Evolutionary conservation across 1,284 basidiomycete genomes (phyloP), one percentile per base, ranked within the genome.

Genomic region (Calocybe gambosa): DNA sequence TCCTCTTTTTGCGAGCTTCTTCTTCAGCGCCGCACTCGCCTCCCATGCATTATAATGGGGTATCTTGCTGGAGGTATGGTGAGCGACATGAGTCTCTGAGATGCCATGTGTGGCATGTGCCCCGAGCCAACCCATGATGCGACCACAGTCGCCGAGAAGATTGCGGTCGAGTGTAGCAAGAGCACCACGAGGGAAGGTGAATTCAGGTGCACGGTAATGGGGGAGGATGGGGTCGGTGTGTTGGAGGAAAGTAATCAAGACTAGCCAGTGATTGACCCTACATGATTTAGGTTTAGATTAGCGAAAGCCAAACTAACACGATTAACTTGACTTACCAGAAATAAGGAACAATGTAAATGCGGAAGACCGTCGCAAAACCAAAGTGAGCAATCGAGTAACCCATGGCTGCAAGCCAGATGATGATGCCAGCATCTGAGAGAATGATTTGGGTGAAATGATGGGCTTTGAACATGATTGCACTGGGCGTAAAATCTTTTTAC

Each of bases 41-140:
- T 96, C 93, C 93, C 93, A 96, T 67, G 88, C 86, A 54, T 90
- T 70, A 63, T 92, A 95, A 68, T 96, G 93, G 16, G 93, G 93
- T 52, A 97, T 96, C 71, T 93, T 93, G 75, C 86, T 91, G 50
- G 78, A 82, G 55, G 94, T 80, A 66, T 96, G 93, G 69, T 96
- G 93, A 35, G 82, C 71, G 47, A 95, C 86, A 66, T 96, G 93
- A 23, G 93, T 96, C 74, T 96, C 92, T 16, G 87, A 89, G 63
- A 96, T 94, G 52, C 90, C 89, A 58, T 91, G 80, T 19, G 89
- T 90, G 41, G 82, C 80, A 56, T 81, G 82, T 26, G 79, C 81
- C 44, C 89, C 90, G 49, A 91, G 74, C 84, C 85, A 91, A 44
- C 69, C 88, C 75, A 81, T 82, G 55, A 82, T 56, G 23, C 63